Conservation (phyloP, 2,329 filamentous ascomycete species). For the Immersiporthe knoxdaviesiana region DNA sequence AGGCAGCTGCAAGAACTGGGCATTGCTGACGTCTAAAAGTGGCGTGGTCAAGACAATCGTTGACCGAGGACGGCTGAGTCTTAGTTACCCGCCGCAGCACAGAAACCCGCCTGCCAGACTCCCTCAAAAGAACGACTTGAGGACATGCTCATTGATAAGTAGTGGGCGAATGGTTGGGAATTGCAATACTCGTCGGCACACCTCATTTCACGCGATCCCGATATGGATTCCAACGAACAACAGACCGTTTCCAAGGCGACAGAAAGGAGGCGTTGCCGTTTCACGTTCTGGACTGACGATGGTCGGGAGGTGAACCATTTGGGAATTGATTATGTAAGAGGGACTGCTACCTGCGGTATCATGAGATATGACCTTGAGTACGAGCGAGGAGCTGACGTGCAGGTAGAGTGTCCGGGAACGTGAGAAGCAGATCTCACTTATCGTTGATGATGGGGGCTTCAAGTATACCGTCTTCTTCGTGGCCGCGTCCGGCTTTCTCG, state of each 20-base stretch:
- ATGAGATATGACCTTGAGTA: too few species aligned
- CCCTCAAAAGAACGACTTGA: background rate
- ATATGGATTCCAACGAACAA: background rate
- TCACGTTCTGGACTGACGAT: constrained; percentile 16
- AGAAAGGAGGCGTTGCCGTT: background rate
- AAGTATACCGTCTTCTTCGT: constrained; percentile 35
- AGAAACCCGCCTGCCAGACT: too few species aligned
- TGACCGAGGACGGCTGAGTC: background rate
- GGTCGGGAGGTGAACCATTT: constrained; percentile 19
- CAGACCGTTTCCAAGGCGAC: background rate
- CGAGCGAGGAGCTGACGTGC: background rate
- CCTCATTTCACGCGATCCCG: background rate
- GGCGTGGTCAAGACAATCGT: background rate
- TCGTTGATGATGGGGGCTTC: constrained; percentile 33
- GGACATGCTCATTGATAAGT: background rate
- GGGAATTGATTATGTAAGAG: constrained; percentile 22
- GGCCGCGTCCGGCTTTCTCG: constrained; percentile 36
- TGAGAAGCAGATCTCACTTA: constrained; percentile 22
- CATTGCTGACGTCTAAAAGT: background rate
- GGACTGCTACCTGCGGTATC: background rate
- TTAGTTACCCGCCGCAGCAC: background rate
- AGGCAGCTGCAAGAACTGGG: background rate
- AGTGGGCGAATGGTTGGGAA: background rate
- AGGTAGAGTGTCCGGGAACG: constrained; percentile 16
- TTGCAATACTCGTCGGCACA: background rate